phyloP scores from a whole-genome alignment of 1,284 basidiomycete species.

The Cryptococcus wingfieldii region DNA sequence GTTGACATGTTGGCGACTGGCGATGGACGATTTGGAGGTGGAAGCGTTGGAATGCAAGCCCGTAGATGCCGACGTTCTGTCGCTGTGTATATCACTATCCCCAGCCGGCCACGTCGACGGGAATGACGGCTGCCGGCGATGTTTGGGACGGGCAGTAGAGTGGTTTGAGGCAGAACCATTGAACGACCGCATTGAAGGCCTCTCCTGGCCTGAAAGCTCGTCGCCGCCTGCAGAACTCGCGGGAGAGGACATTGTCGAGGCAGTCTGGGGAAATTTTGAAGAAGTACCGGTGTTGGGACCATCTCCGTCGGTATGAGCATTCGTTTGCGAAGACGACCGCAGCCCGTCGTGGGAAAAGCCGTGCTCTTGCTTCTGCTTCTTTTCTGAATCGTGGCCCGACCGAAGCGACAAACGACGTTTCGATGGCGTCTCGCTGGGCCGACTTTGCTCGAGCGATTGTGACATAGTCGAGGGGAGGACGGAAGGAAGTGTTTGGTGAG shows the following conservation, averaged over 20 bases:
- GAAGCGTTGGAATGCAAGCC: background rate
- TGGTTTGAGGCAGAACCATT: background rate
- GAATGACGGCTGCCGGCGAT: constrained; percentile 6
- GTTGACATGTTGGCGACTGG: constrained; percentile 1
- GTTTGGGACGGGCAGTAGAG: background rate
- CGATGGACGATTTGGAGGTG: background rate
- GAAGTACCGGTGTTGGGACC: constrained; percentile 10
- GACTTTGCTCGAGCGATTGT: background rate
- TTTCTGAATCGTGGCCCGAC: constrained; percentile 3
- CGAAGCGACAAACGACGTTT: constrained; percentile 11
- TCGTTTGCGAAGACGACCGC: background rate
- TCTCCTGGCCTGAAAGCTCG: background rate
- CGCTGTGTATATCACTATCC: background rate
- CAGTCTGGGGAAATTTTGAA: constrained; percentile 9
- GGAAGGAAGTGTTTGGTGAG: no score
- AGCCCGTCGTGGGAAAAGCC: background rate
- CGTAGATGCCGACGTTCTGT: background rate
- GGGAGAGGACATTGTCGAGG: constrained; percentile 11
- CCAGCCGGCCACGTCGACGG: constrained; percentile 1
- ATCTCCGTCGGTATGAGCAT: constrained; percentile 5
- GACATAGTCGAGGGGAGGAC: no score
- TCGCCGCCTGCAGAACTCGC: constrained; percentile 6
- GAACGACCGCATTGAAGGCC: background rate
- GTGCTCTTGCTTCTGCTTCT: constrained; percentile 2
- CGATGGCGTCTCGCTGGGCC: constrained; percentile 3